Percentiles rank a stretch among this genome's conserved stretches.
Conservation (phyloP, 306 rosid species). For the Vicia sativa region DNA sequence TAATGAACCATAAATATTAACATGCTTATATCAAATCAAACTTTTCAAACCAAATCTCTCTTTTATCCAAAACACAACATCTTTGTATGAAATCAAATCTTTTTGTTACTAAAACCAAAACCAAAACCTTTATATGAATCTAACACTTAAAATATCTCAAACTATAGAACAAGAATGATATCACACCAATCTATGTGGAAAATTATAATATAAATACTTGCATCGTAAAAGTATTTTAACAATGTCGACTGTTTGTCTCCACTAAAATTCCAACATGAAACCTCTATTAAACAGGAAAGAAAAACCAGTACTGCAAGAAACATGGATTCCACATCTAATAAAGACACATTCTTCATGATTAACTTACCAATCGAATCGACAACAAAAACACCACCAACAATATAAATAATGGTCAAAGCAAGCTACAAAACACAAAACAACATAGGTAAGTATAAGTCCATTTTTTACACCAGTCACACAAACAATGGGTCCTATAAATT, state of each 20-base stretch:
- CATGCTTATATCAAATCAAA: too few species aligned
- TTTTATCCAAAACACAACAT: too few species aligned
- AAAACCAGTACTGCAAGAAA: conserved; percentile 42
- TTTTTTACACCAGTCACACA: conserved; percentile 28
- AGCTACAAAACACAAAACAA: conserved; percentile 70
- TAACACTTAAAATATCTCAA: too few species aligned
- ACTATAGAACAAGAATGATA: too few species aligned
- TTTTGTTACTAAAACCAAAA: too few species aligned
- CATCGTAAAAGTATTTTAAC: too few species aligned
- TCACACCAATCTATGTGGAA: too few species aligned
- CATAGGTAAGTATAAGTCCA: conserved; percentile 32
- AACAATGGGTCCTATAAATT: conserved; percentile 42
- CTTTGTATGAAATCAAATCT: too few species aligned
- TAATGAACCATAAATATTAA: too few species aligned
- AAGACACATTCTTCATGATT: conserved; percentile 19
- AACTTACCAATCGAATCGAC: conserved; percentile 98
- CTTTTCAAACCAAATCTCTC: too few species aligned
- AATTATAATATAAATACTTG: too few species aligned
- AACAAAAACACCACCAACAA: conserved; percentile 84
- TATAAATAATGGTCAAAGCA: conserved; percentile 79
- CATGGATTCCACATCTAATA: conserved; percentile 24
- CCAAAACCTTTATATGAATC: too few species aligned
- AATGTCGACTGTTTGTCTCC: conserved; percentile 99
- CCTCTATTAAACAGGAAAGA: conserved; percentile 69
- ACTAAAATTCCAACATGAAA: conserved; percentile 98